Percentiles rank a stretch among this genome's conserved stretches.
phyloP scores from a whole-genome alignment of 805 yeast species.

The Candida yuanshanica region DNA sequence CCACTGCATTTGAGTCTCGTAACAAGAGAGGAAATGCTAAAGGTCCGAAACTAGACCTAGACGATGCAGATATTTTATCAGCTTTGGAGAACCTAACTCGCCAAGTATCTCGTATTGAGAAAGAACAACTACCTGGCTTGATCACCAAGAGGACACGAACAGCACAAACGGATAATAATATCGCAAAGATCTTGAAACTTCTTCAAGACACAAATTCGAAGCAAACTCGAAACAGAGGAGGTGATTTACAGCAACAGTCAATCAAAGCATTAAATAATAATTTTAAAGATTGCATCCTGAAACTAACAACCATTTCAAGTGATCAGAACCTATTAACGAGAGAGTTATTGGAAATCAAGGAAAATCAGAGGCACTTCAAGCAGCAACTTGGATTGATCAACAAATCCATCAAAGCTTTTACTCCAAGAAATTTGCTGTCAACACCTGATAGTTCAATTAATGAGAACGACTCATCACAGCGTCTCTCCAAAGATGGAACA shows the following conservation, averaged over 20 bases:
- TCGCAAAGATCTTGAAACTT: background rate
- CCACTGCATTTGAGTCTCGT: background rate
- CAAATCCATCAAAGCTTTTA: no score
- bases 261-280: background rate
- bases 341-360: background rate
- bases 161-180: background rate
- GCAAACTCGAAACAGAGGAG: background rate
- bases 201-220: background rate
- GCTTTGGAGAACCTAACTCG: background rate
- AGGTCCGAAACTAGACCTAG: no score
- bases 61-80: no score
- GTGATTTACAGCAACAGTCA: background rate
- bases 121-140: background rate
- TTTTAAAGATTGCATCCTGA: background rate
- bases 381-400: background rate
- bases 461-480: no score
- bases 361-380: background rate
- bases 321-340: background rate
- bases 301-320: background rate
- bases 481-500: no score
- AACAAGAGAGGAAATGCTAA: background rate
- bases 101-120: background rate
- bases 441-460: no score
- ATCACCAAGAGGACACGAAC: background rate
- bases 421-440: no score